Conservation (phyloP, 495 filamentous ascomycete genomes). For the Alectoria sarmentosa region DNA sequence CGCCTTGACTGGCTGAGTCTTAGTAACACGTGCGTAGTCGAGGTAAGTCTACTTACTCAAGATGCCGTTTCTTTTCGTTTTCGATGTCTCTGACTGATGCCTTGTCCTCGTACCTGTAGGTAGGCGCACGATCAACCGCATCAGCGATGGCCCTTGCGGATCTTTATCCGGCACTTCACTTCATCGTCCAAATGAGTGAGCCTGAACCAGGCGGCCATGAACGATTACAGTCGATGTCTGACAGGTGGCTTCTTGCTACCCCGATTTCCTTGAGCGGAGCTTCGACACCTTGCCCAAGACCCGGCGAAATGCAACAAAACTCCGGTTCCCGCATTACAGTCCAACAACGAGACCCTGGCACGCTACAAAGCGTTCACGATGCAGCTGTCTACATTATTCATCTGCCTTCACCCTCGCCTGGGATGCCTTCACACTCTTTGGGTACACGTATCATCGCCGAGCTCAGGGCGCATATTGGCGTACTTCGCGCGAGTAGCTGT, state of each 20-base stretch:
- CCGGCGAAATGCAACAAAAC: background rate
- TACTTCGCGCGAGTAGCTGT: conserved; percentile 22
- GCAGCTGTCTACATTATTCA: conserved; percentile 35
- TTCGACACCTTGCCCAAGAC: background rate
- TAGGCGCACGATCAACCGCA: conserved; percentile 24
- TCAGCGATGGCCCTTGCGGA: conserved; percentile 25
- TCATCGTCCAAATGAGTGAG: conserved; percentile 32
- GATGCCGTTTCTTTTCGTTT: background rate
- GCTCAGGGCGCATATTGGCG: conserved; percentile 24
- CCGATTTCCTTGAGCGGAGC: background rate
- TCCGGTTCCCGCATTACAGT: conserved; percentile 23
- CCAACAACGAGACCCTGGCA: conserved; percentile 22
- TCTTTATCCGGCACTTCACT: conserved; percentile 29
- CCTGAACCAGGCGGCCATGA: background rate
- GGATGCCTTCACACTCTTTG: conserved; percentile 12
- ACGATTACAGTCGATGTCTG: background rate
- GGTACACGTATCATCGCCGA: conserved; percentile 23
- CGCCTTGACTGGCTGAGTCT: conserved; percentile 28
- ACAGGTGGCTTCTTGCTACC: background rate
- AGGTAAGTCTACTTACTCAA: conserved; percentile 23
- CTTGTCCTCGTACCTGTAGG: conserved; percentile 20
- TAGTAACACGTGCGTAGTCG: conserved; percentile 28
- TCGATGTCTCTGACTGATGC: background rate
- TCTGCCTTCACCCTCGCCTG: conserved; percentile 22
- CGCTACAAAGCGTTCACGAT: conserved; percentile 27